Conservation (phyloP, 2,329 filamentous ascomycete species). For the Neocucurbitaria cava region DNA sequence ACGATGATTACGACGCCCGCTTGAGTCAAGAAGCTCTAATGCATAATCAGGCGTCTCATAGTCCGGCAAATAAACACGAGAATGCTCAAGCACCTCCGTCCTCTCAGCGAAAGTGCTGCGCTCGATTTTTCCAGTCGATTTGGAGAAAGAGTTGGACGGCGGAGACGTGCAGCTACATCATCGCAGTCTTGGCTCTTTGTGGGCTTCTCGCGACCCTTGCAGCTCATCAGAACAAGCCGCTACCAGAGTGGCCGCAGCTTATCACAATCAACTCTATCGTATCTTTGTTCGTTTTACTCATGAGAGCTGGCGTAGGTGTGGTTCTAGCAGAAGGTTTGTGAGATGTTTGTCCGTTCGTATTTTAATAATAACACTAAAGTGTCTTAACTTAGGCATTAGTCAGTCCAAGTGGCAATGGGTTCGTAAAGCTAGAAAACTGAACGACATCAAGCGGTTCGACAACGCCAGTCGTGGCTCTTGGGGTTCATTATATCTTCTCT, state of each 20-base stretch:
- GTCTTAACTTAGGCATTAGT: conserved; percentile 17
- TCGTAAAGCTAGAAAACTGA: conserved; percentile 1
- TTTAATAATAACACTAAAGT: neutral
- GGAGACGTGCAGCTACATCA: conserved; percentile 10
- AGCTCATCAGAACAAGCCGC: conserved; percentile 5
- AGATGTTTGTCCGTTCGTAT: neutral
- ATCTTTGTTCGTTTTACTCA: conserved; percentile 13
- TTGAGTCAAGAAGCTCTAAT: too few species aligned
- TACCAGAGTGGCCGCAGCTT: conserved; percentile 17
- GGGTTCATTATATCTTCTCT: conserved; percentile 11
- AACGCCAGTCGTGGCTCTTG: conserved; percentile 18
- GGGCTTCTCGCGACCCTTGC: conserved; percentile 11
- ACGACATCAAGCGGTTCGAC: conserved; percentile 15
- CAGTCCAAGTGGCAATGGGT: conserved; percentile 22
- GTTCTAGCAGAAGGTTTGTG: conserved; percentile 15
- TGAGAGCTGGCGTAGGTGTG: conserved; percentile 9
- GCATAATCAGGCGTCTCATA: too few species aligned
- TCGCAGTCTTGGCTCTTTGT: conserved; percentile 6
- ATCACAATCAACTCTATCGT: conserved; percentile 15
- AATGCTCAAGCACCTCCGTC: too few species aligned
- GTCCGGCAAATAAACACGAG: too few species aligned
- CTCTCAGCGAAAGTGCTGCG: too few species aligned
- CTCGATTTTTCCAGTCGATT: too few species aligned
- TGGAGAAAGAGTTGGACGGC: conserved; percentile 10
- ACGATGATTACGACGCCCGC: too few species aligned